Base-by-base conservation (phyloP, 768 basidiomycete species). In the Pleurotus eryngii region DNA sequence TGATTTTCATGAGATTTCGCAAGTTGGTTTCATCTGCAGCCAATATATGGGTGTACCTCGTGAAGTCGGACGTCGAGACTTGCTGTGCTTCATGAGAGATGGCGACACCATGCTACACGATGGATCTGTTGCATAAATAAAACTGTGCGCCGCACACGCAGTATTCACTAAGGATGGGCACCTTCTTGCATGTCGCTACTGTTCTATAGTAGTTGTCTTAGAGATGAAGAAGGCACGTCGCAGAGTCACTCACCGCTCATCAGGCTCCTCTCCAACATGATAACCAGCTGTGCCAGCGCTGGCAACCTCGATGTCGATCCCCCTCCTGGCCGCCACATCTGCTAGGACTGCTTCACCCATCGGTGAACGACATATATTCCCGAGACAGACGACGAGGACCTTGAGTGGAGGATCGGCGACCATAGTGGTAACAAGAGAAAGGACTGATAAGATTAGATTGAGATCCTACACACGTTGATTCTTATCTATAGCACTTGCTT, bases 301-400 rank as follows among this genome's bases (percentile, higher is more conserved):
- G 63, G 95, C 92, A 27, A 95, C 88, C 11, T 69, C 64, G 59
- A 95, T 77, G 49, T 86, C 79, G 40, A 91, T 65, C 11, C 83
- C 84, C 35, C 89, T 84, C 63, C 85, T 79, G 49, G 76, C 71
- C 7, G 89, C 90, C 57, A 84, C 79, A 55, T 91, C 79, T 59
- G 74, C 77, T 27, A 95, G 78, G 20, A 95, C 90, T 2, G 92
- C 94, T 73, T 95, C 92, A 27, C 92, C 94, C 85, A 96, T 92
- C 0, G 94, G 93, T 20, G 91, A 93, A 35, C 94, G 86, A 67
- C 92, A 92, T 58, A 92, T 92, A 67, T 92, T 92, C 11, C 90
- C 90, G 79, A 60, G 54, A 37, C 91, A 93, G 38, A 92, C 89
- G 59, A 92, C 71, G 49, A 93, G 81, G 27, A 87, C 88, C 54